Base-by-base conservation (phyloP, 371 early-diverging fungal species). In the Batkoa obscura region DNA sequence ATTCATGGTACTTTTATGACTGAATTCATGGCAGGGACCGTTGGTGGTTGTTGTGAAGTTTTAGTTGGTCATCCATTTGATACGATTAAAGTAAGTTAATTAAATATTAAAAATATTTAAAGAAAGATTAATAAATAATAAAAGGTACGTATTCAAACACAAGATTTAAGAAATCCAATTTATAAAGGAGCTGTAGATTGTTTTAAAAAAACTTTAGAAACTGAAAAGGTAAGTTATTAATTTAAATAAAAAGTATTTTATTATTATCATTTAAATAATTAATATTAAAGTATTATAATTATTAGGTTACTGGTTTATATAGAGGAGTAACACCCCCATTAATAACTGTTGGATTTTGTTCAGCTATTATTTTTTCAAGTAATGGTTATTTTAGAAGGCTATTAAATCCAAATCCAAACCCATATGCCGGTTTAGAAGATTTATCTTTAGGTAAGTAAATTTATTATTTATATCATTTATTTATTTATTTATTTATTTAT, bases 31-130 rank as follows among this genome's bases (percentile, higher is more conserved):
- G 84, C 86, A 42, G 89, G 89, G 43, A 88, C 89, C n/a, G 66
- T 81, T 47, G 89, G 85, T 58, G 89, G 89, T 36, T 84, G 83
- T 80, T 84, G 85, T 9, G 87, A 88, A 63, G 89, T 87, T 6
- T 68, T 81, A 15, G 80, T 83, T 43, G 86, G 83, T 13, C 84
- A 83, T 43, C 84, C 85, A 3, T 81, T 83, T 61, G 87, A 84
- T 58, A 84, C 84, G 3, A 60, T 84, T 57, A 84, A 86, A 67
- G 76, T 66, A 66, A 43, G 15, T n/a, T 35, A 4, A 8, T 17
- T 2, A 2, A 50, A 2, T 42, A 42, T 4, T 3, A 36, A 1
- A 33, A 23, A 3, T 10, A 2, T n/a, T 2, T 2, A 2, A 52
- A 35, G 10, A 8, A 12, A 42, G 35, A 43, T 33, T 8, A 45